Conservation (phyloP, 1,139 yeast species). For the Taphrina communis region DNA sequence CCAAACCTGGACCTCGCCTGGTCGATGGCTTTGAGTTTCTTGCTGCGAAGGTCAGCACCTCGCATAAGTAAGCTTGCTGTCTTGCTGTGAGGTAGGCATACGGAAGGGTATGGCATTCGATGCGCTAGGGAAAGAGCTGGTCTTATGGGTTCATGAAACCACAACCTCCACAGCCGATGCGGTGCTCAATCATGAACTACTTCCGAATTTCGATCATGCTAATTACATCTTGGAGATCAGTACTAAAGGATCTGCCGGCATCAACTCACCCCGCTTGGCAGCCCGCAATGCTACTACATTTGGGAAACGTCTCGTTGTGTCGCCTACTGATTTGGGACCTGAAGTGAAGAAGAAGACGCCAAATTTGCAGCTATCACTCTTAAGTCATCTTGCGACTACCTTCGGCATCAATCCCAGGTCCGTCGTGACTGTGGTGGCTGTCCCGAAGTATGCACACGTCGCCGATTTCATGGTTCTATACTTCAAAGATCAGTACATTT, state of each 20-base stretch:
- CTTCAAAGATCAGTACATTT: constrained; percentile 77
- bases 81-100: not conserved
- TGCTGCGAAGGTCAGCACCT: no score
- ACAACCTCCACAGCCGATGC: constrained; percentile 66
- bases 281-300: constrained; percentile 5
- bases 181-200: constrained; percentile 61
- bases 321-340: constrained; percentile 19
- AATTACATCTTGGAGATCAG: constrained; percentile 21
- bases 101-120: not conserved
- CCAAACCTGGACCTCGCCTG: no score
- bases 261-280: constrained; percentile 17
- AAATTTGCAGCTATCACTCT: constrained; percentile 39
- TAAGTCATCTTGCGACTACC: constrained; percentile 27
- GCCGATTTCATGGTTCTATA: constrained; percentile 84
- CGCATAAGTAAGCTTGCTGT: not conserved
- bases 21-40: no score
- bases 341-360: constrained; percentile 43
- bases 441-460: constrained; percentile 58
- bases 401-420: constrained; percentile 34
- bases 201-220: constrained; percentile 59
- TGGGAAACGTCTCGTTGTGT: constrained; percentile 21
- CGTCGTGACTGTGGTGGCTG: constrained; percentile 30
- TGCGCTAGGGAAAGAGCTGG: constrained; percentile 50
- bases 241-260: not conserved
- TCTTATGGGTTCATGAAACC: constrained; percentile 77